Conservation (phyloP, 176 grass and related monocot species). For the Bothriochloa decipiens region DNA sequence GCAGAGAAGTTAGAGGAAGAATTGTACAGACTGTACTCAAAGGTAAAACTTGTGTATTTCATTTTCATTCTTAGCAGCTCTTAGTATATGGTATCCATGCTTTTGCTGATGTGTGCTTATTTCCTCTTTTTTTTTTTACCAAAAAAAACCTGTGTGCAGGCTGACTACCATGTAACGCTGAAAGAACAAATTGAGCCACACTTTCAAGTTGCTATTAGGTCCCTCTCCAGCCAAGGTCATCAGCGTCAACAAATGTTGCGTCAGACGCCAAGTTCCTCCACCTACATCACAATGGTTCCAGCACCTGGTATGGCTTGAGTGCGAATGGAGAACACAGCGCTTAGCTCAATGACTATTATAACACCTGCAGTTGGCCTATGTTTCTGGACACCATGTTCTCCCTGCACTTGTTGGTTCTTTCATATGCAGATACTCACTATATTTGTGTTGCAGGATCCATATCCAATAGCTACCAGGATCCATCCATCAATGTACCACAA, state of each 20-base stretch:
- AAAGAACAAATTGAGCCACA: slow-evolving; percentile 20
- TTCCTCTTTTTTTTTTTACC: not conserved
- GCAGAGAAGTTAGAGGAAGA: slow-evolving; percentile 7
- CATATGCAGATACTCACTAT: slow-evolving; percentile 25
- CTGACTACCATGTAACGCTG: slow-evolving; percentile 51
- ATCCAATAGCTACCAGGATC: slow-evolving; percentile 49
- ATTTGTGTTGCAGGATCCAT: slow-evolving; percentile 47
- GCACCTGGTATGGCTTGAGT: slow-evolving; percentile 59
- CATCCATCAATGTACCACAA: slow-evolving; percentile 34
- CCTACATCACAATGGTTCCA: slow-evolving; percentile 57
- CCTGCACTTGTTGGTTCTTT: slow-evolving; percentile 5
- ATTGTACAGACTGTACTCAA: slow-evolving; percentile 35
- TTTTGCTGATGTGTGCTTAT: slow-evolving; percentile 16
- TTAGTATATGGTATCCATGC: slow-evolving; percentile 1
- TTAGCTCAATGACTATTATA: slow-evolving; percentile 45
- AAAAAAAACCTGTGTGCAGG: slow-evolving; percentile 50
- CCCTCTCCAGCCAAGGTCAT: slow-evolving; percentile 11
- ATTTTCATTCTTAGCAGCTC: slow-evolving; percentile 27
- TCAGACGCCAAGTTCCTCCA: slow-evolving; percentile 53
- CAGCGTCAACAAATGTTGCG: slow-evolving; percentile 38
- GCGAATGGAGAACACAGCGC: slow-evolving; percentile 40
- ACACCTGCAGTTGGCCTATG: slow-evolving; percentile 1
- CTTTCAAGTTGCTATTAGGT: slow-evolving; percentile 35
- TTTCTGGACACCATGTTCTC: slow-evolving; percentile 12
- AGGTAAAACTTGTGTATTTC: slow-evolving; percentile 42